phyloP scores from a whole-genome alignment of 148 eudicot genomes.

The Persicaria tinctoria region DNA sequence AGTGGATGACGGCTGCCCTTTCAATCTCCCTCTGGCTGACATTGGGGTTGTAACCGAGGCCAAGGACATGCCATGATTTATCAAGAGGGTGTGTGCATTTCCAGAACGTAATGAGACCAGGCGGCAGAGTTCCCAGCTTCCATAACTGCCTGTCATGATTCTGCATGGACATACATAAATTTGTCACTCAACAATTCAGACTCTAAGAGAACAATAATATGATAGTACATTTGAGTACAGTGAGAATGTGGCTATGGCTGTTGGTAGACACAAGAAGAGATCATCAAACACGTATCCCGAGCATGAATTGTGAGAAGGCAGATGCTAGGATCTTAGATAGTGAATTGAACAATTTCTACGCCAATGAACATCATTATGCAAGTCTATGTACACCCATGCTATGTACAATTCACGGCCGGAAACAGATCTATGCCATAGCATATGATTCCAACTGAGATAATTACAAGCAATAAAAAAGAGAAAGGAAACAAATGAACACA shows the following conservation, averaged over 20 bases:
- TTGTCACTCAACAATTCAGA: neutral
- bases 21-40: slow-evolving; percentile 61
- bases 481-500: neutral
- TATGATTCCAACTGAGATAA: neutral
- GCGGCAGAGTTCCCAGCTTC: slow-evolving; percentile 90
- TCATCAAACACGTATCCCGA: too few relatives aligned
- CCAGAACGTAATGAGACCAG: slow-evolving; percentile 76
- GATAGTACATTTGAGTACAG: too few relatives aligned
- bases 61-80: slow-evolving; percentile 75
- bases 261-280: too few relatives aligned
- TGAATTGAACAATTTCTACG: neutral
- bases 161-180: slow-evolving; percentile 27
- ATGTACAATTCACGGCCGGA: neutral
- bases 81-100: slow-evolving; percentile 53
- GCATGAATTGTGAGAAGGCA: too few relatives aligned
- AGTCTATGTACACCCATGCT: neutral
- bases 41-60: slow-evolving; percentile 78
- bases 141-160: slow-evolving; percentile 72
- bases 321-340: neutral
- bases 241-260: too few relatives aligned
- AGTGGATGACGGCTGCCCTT: slow-evolving; percentile 68
- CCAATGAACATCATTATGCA: neutral
- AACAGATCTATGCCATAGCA: neutral
- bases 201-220: neutral
- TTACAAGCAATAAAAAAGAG: neutral